These are phyloP conservation scores for Chalaropsis thielavioides DNA, from an alignment of 2,329 filamentous ascomycete species.

Conservation along the genomic window DNA sequence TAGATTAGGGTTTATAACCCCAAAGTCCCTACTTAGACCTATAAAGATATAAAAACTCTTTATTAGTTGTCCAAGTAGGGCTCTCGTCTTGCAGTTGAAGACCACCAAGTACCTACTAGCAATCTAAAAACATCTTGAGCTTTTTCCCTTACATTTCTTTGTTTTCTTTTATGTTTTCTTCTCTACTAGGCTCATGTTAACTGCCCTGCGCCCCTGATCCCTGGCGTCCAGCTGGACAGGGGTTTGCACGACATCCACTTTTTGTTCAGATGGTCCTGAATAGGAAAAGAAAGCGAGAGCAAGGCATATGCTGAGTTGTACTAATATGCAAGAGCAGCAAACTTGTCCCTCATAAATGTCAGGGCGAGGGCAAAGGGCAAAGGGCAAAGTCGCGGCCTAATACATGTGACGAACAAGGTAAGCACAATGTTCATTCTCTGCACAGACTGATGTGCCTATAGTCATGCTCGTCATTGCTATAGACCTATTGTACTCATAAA, in stretches of 20 bases:
- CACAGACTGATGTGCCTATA: too few relatives aligned
- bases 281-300: neutral
- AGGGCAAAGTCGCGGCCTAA: neutral
- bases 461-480: too few relatives aligned
- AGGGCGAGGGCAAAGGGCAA: neutral
- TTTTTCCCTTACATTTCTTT: too few relatives aligned
- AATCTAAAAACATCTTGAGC: neutral
- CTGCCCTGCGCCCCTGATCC: neutral
- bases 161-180: neutral
- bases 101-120: too few relatives aligned
- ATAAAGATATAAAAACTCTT: too few relatives aligned
- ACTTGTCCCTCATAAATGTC: neutral
- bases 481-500: too few relatives aligned
- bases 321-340: neutral
- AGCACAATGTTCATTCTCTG: too few relatives aligned
- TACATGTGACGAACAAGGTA: neutral
- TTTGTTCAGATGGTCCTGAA: conserved; percentile 4
- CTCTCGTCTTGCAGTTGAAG: too few relatives aligned
- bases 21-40: too few relatives aligned
- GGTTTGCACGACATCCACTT: neutral
- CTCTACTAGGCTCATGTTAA: neutral
- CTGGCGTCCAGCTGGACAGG: conserved; percentile 6
- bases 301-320: neutral
- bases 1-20: too few relatives aligned
- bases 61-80: too few relatives aligned